Percentiles rank a stretch among this genome's conserved stretches.
phyloP scores from a whole-genome alignment of 129 eudicot species.

The carrot (Daucus carota) region DH1_v3.0 NC_030381.2:41298001-41298500 shows the following conservation, averaged over 20 bases:
- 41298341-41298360: neutral
- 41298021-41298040: neutral
- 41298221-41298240: neutral
- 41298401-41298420: neutral
- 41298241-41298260: neutral
- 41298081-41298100: neutral
- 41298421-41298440: neutral
- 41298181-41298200: neutral
- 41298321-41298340: neutral
- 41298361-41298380: neutral
- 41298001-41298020: neutral
- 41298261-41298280: neutral
- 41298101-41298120: neutral
- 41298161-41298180: neutral
- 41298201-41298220: neutral
- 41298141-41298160: neutral
- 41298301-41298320: neutral
- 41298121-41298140: neutral
- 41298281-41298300: neutral
- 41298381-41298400: neutral
- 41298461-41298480: conserved; percentile 14
- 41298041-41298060: neutral
- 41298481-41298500: conserved; percentile 90
- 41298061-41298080: neutral
- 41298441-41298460: neutral